Percentiles rank a stretch among this genome's conserved stretches.
Evolutionary conservation across 805 yeast species (phyloP).

Genomic region (Kazachstania psychrophila): DNA sequence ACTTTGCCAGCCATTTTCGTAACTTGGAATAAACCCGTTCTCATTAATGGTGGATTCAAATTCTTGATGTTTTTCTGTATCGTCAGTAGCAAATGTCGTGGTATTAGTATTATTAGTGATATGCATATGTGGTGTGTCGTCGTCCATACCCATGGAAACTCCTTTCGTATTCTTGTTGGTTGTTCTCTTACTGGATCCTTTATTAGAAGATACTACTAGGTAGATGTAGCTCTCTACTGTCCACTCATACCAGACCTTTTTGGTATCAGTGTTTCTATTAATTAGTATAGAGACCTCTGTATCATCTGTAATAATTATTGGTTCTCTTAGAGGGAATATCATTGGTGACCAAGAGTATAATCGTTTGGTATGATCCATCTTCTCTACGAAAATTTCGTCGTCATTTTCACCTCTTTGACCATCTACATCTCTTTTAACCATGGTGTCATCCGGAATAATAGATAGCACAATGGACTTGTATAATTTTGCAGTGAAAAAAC

Average conservation of each 20-base stretch:
- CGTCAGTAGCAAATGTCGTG: not conserved
- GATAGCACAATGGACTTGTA: slow-evolving; percentile 42
- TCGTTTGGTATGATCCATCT: slow-evolving; percentile 31
- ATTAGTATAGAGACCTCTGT: slow-evolving; percentile 45
- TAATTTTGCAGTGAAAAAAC: slow-evolving; percentile 64
- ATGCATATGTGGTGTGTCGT: not conserved
- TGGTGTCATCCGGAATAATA: slow-evolving; percentile 20
- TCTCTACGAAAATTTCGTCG: slow-evolving; percentile 1
- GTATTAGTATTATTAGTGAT: not conserved
- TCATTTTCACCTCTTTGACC: not conserved
- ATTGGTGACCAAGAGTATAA: slow-evolving; percentile 62
- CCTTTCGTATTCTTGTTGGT: no score
- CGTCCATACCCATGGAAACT: no score
- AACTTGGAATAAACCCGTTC: slow-evolving; percentile 6
- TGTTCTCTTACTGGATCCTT: no score
- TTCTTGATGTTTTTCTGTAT: not conserved
- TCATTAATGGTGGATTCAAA: slow-evolving; percentile 1
- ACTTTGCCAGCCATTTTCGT: slow-evolving; percentile 26
- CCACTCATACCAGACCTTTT: slow-evolving; percentile 63
- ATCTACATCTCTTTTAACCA: not conserved
- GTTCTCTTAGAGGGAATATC: slow-evolving; percentile 50
- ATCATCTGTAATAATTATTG: slow-evolving; percentile 44
- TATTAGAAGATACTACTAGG: slow-evolving; percentile 28
- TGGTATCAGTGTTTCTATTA: slow-evolving; percentile 35
- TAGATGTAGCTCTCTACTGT: slow-evolving; percentile 43